Conservation (phyloP, 179 eudicot species). For the Actinidia polygama region DNA sequence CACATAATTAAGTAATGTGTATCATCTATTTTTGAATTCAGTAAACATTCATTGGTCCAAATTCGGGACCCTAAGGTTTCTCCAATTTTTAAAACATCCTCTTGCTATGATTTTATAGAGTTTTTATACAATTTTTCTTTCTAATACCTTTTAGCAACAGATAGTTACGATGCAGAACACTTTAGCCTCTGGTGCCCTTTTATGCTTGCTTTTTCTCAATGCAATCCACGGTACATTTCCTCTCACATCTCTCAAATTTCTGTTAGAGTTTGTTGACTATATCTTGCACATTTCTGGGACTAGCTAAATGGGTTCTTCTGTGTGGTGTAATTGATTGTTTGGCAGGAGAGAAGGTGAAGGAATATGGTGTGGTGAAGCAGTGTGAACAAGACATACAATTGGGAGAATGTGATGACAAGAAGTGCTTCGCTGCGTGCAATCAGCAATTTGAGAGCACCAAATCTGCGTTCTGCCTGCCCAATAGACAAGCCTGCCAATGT, state of each 20-base stretch:
- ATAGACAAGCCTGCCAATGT: slow-evolving; percentile 4
- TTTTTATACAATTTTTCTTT: not conserved
- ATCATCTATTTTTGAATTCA: too few species aligned
- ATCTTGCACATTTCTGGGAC: too few species aligned
- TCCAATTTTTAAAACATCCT: too few species aligned
- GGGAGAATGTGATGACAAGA: not conserved
- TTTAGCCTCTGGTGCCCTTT: not conserved
- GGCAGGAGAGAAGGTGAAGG: not conserved
- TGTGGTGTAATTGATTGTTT: not conserved
- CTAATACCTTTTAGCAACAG: not conserved
- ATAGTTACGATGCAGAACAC: not conserved
- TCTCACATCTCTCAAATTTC: not conserved
- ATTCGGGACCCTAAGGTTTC: too few species aligned
- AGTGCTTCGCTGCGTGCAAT: not conserved
- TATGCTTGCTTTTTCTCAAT: slow-evolving; percentile 11
- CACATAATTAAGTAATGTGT: too few species aligned
- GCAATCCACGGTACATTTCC: not conserved
- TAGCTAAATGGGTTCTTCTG: not conserved
- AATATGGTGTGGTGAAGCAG: not conserved
- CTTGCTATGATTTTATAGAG: not conserved
- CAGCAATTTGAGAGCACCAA: not conserved
- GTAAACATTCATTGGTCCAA: too few species aligned
- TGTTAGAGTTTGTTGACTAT: not conserved
- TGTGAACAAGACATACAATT: not conserved
- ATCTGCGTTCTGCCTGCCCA: slow-evolving; percentile 2